Percentiles rank a stretch among this genome's conserved stretches.
phyloP scores from a whole-genome alignment of 2,329 filamentous ascomycete species.

The Drechslerella coelobrocha region DNA sequence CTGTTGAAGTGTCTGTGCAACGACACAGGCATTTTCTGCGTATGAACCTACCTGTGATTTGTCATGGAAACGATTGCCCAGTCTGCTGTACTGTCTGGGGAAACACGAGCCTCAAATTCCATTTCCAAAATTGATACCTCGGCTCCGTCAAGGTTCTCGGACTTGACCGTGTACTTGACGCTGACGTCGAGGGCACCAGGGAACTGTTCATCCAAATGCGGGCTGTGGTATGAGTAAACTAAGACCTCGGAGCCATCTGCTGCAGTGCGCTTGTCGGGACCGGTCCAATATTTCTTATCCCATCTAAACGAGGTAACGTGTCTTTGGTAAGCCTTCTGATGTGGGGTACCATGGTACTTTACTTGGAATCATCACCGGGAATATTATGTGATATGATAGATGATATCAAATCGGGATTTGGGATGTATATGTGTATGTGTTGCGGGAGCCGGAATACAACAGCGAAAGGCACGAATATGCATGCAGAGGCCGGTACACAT shows the following conservation, averaged over 20 bases:
- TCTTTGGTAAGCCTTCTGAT: neutral
- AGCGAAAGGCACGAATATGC: neutral
- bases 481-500: neutral
- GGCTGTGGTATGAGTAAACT: slow-evolving; percentile 61
- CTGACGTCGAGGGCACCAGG: slow-evolving; percentile 81
- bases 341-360: neutral
- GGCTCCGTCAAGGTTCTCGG: slow-evolving; percentile 68
- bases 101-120: slow-evolving; percentile 86
- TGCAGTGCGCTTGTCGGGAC: slow-evolving; percentile 6
- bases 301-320: slow-evolving; percentile 15
- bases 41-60: slow-evolving; percentile 98
- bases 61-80: slow-evolving; percentile 78
- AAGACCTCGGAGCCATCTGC: slow-evolving; percentile 56
- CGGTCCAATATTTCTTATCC: slow-evolving; percentile 41
- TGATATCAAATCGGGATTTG: too few species aligned
- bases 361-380: too few species aligned
- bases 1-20: too few species aligned
- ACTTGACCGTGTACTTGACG: slow-evolving; percentile 79
- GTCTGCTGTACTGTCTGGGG: slow-evolving; percentile 57
- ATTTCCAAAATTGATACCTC: slow-evolving; percentile 77
- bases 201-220: slow-evolving; percentile 86
- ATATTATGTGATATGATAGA: too few species aligned
- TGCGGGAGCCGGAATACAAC: slow-evolving; percentile 26
- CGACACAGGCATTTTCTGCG: too few species aligned
- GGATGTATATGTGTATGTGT: too few species aligned